Conservation (phyloP, 2,329 filamentous ascomycete genomes). For the Colletotrichum acutatum region DNA sequence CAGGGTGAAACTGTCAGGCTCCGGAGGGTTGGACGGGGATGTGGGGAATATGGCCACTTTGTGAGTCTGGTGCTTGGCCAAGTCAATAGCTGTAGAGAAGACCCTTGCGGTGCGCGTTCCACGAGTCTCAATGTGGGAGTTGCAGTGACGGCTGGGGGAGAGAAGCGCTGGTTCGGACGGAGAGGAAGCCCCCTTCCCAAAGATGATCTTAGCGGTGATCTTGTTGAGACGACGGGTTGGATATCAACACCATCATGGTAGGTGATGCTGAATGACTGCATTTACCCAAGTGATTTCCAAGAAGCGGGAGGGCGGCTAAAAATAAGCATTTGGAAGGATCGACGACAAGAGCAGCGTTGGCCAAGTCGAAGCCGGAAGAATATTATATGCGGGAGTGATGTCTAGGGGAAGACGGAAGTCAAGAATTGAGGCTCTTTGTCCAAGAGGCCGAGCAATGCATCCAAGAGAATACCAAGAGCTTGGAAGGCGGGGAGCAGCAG, state of each 20-base stretch:
- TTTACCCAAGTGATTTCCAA: constrained; percentile 2
- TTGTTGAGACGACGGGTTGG: background rate
- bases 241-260: background rate
- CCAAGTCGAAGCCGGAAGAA: constrained; percentile 3
- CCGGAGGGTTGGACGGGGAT: constrained; percentile 16
- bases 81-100: background rate
- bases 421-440: constrained; percentile 30
- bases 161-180: constrained; percentile 22
- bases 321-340: constrained; percentile 25
- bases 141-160: background rate
- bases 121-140: constrained; percentile 21
- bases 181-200: constrained; percentile 17
- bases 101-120: constrained; percentile 13
- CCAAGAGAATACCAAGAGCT: constrained; percentile 22
- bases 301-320: constrained; percentile 2
- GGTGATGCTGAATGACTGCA: background rate
- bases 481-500: background rate
- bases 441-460: constrained; percentile 23
- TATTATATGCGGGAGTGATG: constrained; percentile 3
- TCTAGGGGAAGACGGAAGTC: constrained; percentile 10
- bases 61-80: constrained; percentile 24
- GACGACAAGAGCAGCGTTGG: background rate
- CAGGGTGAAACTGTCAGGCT: constrained; percentile 33
- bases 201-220: background rate
- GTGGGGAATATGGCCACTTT: constrained; percentile 34